Evolutionary conservation across 2,329 filamentous ascomycete genomes (phyloP), one percentile per base, ranked within the genome.

Genomic region (Colletotrichum tamarilloi): DNA sequence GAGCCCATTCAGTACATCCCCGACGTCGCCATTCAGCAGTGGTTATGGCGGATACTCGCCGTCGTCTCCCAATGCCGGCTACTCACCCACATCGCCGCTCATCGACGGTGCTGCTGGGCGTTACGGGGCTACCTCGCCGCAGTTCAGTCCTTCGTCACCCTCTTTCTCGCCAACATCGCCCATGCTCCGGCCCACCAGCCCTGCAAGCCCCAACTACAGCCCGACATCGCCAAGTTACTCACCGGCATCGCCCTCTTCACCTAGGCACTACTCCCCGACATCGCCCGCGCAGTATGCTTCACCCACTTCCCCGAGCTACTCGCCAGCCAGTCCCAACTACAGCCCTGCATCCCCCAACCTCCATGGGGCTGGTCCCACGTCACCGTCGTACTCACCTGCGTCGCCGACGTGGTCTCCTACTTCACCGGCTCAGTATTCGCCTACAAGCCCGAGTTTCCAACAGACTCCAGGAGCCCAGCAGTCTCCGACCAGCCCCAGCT

Each of bases 321-420:
- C 91, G 4, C 92, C 92, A 3, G 92, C 91, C 6, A 92, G 90
- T 76, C 92, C 92, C 68, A 91, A 88, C 78, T 94, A 94, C 83
- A 93, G 91, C 78, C 92, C 92, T n/a, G 90, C 91, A 4, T 92
- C 89, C 64, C 92, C 87, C 77, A 90, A 87, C 79, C 82, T 88
- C 77, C 86, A 81, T 79, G 83, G 76, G 62, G 77, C 76, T 38
- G 82, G 81, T 5, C 81, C 87, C 12, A 86, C 89, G 38, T 88
- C 91, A 75, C 90, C 87, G n/a, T 87, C 87, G 4, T 93, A 92
- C 82, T 90, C 88, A 38, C 92, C 93, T 59, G 91, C 91, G 3
- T 94, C 93, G 62, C 93, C 93, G n/a, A 90, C 88, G 28, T 95
- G 94, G 85, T 95, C 93, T 69, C 93, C 94, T 3, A 94, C 93